Percentiles rank a stretch among this genome's conserved stretches.
phyloP scores from a whole-genome alignment of 768 basidiomycete species.

The Lactarius hengduanensis region DNA sequence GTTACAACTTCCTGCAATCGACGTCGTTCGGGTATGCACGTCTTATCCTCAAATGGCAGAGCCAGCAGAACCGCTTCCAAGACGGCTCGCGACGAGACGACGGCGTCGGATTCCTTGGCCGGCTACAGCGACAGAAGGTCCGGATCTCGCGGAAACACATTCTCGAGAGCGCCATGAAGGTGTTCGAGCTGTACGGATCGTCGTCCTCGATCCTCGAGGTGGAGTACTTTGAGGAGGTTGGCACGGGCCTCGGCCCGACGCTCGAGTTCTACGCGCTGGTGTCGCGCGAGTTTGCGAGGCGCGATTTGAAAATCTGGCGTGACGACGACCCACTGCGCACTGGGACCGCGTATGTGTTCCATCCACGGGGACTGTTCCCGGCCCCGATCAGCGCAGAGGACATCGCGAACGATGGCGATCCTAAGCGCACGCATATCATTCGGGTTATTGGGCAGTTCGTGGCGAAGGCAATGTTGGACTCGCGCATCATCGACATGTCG shows the following conservation, averaged over 20 bases:
- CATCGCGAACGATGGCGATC: slow-evolving; percentile 67
- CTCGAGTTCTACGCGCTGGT: slow-evolving; percentile 98
- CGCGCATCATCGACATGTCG: slow-evolving; percentile 93
- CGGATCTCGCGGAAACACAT: slow-evolving; percentile 94
- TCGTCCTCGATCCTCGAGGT: slow-evolving; percentile 94
- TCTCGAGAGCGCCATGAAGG: slow-evolving; percentile 93
- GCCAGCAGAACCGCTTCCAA: slow-evolving; percentile 76
- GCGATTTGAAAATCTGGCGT: slow-evolving; percentile 88
- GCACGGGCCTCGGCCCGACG: slow-evolving; percentile 95
- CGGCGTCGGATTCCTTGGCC: slow-evolving; percentile 87
- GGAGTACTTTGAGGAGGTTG: slow-evolving; percentile 98
- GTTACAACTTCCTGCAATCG: slow-evolving; percentile 95
- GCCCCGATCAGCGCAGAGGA: slow-evolving; percentile 74
- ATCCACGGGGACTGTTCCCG: slow-evolving; percentile 86
- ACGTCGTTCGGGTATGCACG: slow-evolving; percentile 98
- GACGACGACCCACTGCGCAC: slow-evolving; percentile 66
- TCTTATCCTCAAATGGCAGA: slow-evolving; percentile 92
- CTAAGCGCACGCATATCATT: slow-evolving; percentile 82
- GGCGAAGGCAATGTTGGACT: slow-evolving; percentile 95
- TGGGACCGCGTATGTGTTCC: slow-evolving; percentile 70
- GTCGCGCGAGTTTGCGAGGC: slow-evolving; percentile 89
- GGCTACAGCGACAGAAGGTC: slow-evolving; percentile 93
- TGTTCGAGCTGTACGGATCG: slow-evolving; percentile 94
- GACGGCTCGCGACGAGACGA: slow-evolving; percentile 84
- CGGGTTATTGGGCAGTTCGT: slow-evolving; percentile 94